Base-by-base conservation (phyloP, 352 stramenopile species). In the Phytophthora rubi region DNA sequence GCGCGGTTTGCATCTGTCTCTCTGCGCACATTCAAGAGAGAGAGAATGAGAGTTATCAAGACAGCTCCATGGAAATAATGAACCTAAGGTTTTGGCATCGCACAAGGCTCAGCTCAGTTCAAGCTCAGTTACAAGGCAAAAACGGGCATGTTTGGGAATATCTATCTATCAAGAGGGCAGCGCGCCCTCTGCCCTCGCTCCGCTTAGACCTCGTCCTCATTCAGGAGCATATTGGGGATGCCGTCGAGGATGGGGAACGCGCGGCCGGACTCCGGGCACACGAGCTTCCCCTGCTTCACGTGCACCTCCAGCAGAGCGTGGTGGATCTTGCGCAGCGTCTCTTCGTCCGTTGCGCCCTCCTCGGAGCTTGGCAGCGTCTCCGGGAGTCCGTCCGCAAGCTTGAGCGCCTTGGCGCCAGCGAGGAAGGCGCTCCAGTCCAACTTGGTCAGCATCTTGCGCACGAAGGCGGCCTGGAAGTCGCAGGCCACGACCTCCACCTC, bases 171-270 rank as follows among this genome's bases (percentile, higher is more conserved):
- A 48, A 66, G 26, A 23, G 23, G 9, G 42, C 7, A 5, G 23
- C 39, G 42, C 35, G 12, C 42, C n/a, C 15, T 49, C 42, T 23
- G 42, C 18, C 42, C 16, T 35, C 3, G 16, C n/a, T 26, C 23
- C 13, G 16, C 35, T 76, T 88, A 97, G n/a, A 97, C 87, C 71
- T 97, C 90, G 65, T 97, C 90, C 68, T 97, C 90, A 53, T 89
- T 87, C 65, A 97, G 68, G 47, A 99, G 90, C 97, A 99, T 99
- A 83, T 99, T 99, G 7, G 97, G 97, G 75, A 99, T 99, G 62
- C 96, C 89, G 61, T 99, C 93, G 54, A 98, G 92, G 57, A 99
- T 98, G 18, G 95, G 90, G 80, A 99, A 99, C 59, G 93, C 91
- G 15, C 97, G 89, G 30, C 94, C 95, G 15, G 97, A 99, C 83